Base-by-base conservation (phyloP, 805 yeast species). In the Candida tibetensis region DNA sequence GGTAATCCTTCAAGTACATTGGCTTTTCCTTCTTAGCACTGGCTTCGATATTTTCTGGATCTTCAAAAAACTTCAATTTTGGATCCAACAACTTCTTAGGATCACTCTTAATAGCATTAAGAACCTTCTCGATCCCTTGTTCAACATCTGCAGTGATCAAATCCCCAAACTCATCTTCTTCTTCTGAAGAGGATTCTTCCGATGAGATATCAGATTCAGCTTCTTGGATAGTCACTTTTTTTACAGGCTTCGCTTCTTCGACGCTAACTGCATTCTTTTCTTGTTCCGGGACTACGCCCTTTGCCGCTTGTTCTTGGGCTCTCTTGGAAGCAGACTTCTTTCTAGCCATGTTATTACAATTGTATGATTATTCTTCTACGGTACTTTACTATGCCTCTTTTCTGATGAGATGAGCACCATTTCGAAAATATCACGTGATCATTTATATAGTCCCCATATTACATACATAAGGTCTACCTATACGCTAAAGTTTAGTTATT, bases 141-240 rank as follows among this genome's bases (percentile, higher is more conserved):
- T 93, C 97, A 7, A 93, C 86, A 35, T 85, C 89, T 33, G 79
- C 88, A 0, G 97, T 91, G 37, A 87, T 72, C 35, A 93, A 67
- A 21, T 89, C 95, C 36, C 96, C 99, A 48, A 61, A 82, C 43
- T 90, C 96, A 57, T 93, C 99, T 62, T 91, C 99, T 3, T 81
- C 88, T 55, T 87, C 95, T 3, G 49, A 47, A 7, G 51, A 45
- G 6, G 70, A 72, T 13, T 66, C 67, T 4, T 64, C 62, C 2
- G 40, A 55, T 12, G 54, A 53, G 10, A 55, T 61, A 4, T 48
- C 55, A 3, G 55, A 27, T 58, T 66, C 32, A 12, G 29, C 33
- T 36, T 56, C 44, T 14, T 47, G 38, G n/a, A 61, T 26, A 64
- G 52, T 44, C 52, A 55, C 16, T 42, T 45, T 2, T 28, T 23